Evolutionary conservation across 1,284 basidiomycete species (phyloP).

Genomic region (Gomphus bonarii): DNA sequence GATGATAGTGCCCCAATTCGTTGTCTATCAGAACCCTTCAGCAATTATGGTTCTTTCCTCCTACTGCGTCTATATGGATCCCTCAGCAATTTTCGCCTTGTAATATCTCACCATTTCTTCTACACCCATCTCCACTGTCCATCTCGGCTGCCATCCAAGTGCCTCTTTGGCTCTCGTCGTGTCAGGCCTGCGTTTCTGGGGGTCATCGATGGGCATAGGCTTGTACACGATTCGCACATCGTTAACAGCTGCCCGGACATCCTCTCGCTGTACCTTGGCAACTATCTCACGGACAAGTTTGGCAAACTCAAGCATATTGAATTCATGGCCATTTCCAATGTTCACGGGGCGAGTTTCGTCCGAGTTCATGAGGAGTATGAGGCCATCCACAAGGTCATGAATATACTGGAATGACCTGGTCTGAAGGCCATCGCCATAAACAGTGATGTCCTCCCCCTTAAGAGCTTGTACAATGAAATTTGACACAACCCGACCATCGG

Average conservation of each 20-base stretch:
- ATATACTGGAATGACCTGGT: conserved; percentile 96
- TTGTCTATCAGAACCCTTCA: neutral
- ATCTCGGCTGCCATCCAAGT: conserved; percentile 90
- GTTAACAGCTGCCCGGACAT: conserved; percentile 43
- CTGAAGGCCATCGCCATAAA: conserved; percentile 93
- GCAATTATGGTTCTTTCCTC: neutral
- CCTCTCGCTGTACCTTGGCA: conserved; percentile 80
- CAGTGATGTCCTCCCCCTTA: conserved; percentile 90
- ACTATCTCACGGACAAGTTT: conserved; percentile 83
- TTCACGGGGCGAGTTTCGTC: conserved; percentile 88
- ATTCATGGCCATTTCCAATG: conserved; percentile 90
- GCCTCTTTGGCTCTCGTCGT: conserved; percentile 80
- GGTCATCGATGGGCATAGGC: conserved; percentile 88
- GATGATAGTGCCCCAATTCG: no score
- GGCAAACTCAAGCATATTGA: conserved; percentile 87
- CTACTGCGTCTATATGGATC: conserved; percentile 19
- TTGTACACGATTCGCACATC: conserved; percentile 72
- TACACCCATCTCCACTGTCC: conserved; percentile 83
- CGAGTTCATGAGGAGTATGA: conserved; percentile 91
- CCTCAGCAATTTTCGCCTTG: conserved; percentile 78
- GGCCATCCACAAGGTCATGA: conserved; percentile 71
- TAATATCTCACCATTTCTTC: conserved; percentile 92
- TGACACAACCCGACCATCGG: conserved; percentile 93
- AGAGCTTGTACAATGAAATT: conserved; percentile 98
- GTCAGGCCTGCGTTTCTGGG: conserved; percentile 87